Percentiles rank a stretch among this genome's conserved stretches.
phyloP scores from a whole-genome alignment of 805 yeast genomes.

The Pichia insulana region DNA sequence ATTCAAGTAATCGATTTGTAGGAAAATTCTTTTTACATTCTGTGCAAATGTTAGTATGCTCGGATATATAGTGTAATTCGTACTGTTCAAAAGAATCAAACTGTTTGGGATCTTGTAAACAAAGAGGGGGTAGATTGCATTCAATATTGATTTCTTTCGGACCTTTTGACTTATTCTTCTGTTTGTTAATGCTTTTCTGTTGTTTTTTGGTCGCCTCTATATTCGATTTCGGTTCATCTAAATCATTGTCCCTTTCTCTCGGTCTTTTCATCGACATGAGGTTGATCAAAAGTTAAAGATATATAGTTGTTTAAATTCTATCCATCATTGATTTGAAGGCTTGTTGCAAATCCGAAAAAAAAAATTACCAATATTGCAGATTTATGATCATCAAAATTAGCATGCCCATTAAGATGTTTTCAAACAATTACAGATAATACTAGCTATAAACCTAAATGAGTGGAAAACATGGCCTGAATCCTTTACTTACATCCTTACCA shows the following conservation, averaged over 20 bases:
- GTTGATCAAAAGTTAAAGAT: too few relatives aligned
- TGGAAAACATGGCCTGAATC: neutral
- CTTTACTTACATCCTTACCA: constrained; percentile 3
- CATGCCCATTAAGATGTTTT: too few relatives aligned
- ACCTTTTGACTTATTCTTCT: neutral
- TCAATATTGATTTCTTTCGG: constrained; percentile 3
- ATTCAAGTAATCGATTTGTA: constrained; percentile 30
- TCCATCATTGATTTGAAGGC: too few relatives aligned
- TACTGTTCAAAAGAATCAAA: constrained; percentile 10
- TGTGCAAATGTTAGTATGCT: constrained; percentile 27
- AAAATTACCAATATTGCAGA: too few relatives aligned
- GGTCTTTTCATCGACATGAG: constrained; percentile 9
- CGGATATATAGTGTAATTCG: constrained; percentile 21
- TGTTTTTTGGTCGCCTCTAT: neutral
- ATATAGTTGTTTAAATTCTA: too few relatives aligned
- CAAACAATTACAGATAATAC: too few relatives aligned
- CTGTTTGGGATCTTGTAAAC: constrained; percentile 10
- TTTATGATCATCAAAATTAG: too few relatives aligned
- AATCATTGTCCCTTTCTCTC: constrained; percentile 10
- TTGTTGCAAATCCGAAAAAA: too few relatives aligned
- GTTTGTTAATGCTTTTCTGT: neutral
- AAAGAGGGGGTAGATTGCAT: constrained; percentile 20
- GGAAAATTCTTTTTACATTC: constrained; percentile 37
- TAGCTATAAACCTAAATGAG: too few relatives aligned
- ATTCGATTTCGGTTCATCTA: neutral